These are phyloP conservation scores for Diospyros lotus DNA, from an alignment of 148 eudicot genomes.

Conservation along the genomic window DNA sequence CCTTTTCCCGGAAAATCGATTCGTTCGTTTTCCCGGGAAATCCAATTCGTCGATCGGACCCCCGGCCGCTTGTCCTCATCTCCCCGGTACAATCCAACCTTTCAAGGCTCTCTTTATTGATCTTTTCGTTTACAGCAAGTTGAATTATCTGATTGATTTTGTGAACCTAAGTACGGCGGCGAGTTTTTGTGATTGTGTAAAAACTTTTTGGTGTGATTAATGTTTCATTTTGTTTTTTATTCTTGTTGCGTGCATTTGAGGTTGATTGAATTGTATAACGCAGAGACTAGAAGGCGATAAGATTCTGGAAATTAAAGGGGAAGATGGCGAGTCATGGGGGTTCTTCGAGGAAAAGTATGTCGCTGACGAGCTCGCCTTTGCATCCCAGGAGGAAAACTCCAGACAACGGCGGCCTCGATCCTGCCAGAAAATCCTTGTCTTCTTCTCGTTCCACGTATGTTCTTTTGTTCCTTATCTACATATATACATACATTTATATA, in stretches of 20 bases:
- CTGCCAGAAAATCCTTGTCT: background rate
- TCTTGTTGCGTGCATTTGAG: no score
- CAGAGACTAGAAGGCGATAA: background rate
- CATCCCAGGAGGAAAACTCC: conserved; percentile 29
- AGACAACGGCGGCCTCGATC: background rate
- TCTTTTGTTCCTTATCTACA: background rate
- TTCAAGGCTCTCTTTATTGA: background rate
- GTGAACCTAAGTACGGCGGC: background rate
- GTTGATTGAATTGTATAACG: background rate
- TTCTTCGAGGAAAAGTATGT: conserved; percentile 29
- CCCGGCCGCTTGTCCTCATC: background rate
- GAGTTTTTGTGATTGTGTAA: background rate
- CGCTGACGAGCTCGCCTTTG: conserved; percentile 17
- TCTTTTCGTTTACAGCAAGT: background rate
- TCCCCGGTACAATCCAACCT: background rate
- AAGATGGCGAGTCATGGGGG: conserved; percentile 30
- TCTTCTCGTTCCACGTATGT: conserved; percentile 8
- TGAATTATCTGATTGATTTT: background rate
- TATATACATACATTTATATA: background rate
- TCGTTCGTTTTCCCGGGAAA: conserved; percentile 1
- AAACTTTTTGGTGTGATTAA: background rate
- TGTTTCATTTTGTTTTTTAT: background rate
- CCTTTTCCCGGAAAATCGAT: conserved; percentile 9
- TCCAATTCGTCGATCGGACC: background rate
- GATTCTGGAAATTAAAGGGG: background rate